These are phyloP conservation scores for Cordyceps tenuipes DNA, from an alignment of 2,329 filamentous ascomycete species.

Conservation along the genomic window DNA sequence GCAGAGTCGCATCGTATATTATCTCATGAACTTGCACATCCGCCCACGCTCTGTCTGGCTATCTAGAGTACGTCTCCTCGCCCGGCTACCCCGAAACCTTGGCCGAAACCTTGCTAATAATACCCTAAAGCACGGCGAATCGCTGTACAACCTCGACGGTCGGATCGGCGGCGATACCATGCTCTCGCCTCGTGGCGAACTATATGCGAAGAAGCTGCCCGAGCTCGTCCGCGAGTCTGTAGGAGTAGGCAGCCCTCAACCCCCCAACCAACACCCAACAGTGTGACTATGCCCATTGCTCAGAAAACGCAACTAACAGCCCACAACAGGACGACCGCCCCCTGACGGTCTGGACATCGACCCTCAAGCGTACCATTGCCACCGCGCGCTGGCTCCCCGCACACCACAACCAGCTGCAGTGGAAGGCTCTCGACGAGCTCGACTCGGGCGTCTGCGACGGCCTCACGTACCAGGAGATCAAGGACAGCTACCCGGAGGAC, in stretches of 20 bases:
- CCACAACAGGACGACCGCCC: constrained; percentile 46
- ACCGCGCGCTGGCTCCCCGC: constrained; percentile 75
- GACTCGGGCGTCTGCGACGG: constrained; percentile 96
- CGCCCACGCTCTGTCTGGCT: constrained; percentile 95
- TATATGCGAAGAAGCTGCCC: constrained; percentile 79
- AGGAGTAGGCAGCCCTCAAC: constrained; percentile 49
- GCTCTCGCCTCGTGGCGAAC: constrained; percentile 76
- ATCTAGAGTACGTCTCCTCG: constrained; percentile 59
- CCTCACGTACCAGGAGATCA: constrained; percentile 92
- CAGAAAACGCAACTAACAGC: not conserved
- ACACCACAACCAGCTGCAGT: constrained; percentile 89
- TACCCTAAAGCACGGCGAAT: constrained; percentile 72
- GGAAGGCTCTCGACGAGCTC: constrained; percentile 96
- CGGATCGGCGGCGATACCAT: constrained; percentile 89
- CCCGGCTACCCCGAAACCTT: not conserved
- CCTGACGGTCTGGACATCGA: constrained; percentile 55
- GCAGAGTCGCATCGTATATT: constrained; percentile 93
- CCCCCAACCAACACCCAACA: constrained; percentile 26
- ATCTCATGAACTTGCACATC: constrained; percentile 97
- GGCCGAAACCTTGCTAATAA: not conserved
- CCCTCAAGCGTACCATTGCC: constrained; percentile 74
- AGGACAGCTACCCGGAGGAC: constrained; percentile 83
- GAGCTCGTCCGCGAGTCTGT: constrained; percentile 79
- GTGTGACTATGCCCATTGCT: not conserved
- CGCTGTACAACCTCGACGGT: constrained; percentile 80